phyloP scores from a whole-genome alignment of 2,329 filamentous ascomycete species.

The Intubia oerlemansii region DNA sequence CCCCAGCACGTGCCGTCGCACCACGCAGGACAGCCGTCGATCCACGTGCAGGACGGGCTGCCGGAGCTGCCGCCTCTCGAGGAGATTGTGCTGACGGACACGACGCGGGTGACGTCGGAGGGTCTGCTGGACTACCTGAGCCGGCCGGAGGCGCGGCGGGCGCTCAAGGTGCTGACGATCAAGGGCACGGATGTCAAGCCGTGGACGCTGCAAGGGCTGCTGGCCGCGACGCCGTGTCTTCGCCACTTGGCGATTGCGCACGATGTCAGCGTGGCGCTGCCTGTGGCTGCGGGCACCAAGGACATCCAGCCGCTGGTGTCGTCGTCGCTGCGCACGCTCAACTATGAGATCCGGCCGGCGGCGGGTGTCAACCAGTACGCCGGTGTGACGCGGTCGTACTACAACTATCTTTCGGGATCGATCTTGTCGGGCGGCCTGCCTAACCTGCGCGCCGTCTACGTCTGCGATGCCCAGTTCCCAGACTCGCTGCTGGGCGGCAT shows the following conservation, averaged over 20 bases:
- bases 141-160: constrained; percentile 31
- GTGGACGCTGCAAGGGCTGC: constrained; percentile 35
- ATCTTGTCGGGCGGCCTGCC: constrained; percentile 59
- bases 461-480: constrained; percentile 66
- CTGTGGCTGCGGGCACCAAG: constrained; percentile 19
- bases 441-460: constrained; percentile 55
- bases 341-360: constrained; percentile 59
- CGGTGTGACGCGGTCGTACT: constrained; percentile 41
- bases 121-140: constrained; percentile 52
- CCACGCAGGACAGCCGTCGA: not conserved
- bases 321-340: constrained; percentile 45
- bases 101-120: constrained; percentile 46
- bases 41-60: not conserved
- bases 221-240: constrained; percentile 35
- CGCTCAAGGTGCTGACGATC: constrained; percentile 48
- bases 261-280: constrained; percentile 27
- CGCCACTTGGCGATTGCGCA: constrained; percentile 32
- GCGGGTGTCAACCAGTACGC: constrained; percentile 32
- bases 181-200: constrained; percentile 49
- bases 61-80: constrained; percentile 53
- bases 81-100: constrained; percentile 50
- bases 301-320: constrained; percentile 44
- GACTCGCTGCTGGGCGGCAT: constrained; percentile 48
- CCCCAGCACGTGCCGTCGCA: not conserved
- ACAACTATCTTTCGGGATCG: constrained; percentile 68